Evolutionary conservation across 495 filamentous ascomycete species (phyloP).

Genomic region (Parathielavia hyrcaniae): DNA sequence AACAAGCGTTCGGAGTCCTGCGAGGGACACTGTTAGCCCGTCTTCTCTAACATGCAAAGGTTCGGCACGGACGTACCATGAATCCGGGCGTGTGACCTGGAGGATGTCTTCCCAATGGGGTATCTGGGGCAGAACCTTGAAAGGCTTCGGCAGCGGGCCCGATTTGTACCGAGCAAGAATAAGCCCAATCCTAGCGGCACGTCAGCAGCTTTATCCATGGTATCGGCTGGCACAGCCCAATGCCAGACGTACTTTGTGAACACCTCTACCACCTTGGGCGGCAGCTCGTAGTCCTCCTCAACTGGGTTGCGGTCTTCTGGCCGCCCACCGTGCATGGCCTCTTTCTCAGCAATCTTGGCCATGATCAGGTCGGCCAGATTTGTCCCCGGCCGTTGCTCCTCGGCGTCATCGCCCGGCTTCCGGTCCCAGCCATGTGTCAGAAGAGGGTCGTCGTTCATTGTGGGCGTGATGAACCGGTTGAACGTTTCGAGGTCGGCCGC

Average conservation of each 20-base stretch:
- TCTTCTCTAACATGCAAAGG: not conserved
- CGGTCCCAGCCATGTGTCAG: conserved; percentile 45
- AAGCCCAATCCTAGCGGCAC: conserved; percentile 60
- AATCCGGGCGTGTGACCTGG: conserved; percentile 27
- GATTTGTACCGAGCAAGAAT: conserved; percentile 91
- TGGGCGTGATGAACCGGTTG: conserved; percentile 74
- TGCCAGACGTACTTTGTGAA: conserved; percentile 68
- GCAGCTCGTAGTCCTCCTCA: conserved; percentile 78
- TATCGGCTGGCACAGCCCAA: not conserved
- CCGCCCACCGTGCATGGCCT: conserved; percentile 52
- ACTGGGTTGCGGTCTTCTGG: conserved; percentile 35
- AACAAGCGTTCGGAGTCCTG: conserved; percentile 69
- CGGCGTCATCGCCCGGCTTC: conserved; percentile 37
- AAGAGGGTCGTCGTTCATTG: conserved; percentile 46
- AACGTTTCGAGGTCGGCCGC: conserved; percentile 86
- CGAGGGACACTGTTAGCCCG: not conserved
- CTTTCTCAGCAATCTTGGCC: conserved; percentile 87
- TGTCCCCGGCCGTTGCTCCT: conserved; percentile 53
- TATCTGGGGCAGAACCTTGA: conserved; percentile 91
- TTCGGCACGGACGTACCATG: conserved; percentile 16
- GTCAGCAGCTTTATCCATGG: conserved; percentile 8
- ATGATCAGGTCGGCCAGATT: conserved; percentile 90
- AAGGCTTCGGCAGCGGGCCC: conserved; percentile 89
- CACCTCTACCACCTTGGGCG: conserved; percentile 87
- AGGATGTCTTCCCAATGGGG: conserved; percentile 80